Evolutionary conservation across 1,284 basidiomycete species (phyloP).

Genomic region (Ganoderma lucidum): DNA sequence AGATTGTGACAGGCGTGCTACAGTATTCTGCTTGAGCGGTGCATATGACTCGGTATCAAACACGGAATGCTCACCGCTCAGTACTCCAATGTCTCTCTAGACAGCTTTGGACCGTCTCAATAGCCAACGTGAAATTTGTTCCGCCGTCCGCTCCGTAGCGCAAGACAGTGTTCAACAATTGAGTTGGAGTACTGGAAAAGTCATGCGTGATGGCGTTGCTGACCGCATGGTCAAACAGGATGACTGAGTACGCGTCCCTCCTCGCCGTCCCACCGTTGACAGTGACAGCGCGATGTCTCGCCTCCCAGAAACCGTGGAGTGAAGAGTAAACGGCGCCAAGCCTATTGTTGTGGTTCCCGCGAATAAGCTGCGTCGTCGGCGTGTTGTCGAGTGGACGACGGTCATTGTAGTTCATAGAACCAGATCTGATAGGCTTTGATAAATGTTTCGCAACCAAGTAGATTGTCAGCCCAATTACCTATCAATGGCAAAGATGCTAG

Average conservation of each 20-base stretch:
- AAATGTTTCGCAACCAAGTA: not conserved
- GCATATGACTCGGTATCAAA: not conserved
- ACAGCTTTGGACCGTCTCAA: slow-evolving; percentile 46
- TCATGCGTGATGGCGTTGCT: slow-evolving; percentile 52
- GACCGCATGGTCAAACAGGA: slow-evolving; percentile 54
- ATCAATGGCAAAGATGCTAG: slow-evolving; percentile 62
- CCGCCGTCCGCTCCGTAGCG: slow-evolving; percentile 45
- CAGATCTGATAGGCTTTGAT: slow-evolving; percentile 48
- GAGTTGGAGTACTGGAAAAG: slow-evolving; percentile 54
- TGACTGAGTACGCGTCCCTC: slow-evolving; percentile 64
- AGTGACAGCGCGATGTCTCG: slow-evolving; percentile 45
- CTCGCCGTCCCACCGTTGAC: slow-evolving; percentile 40
- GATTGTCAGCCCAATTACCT: slow-evolving; percentile 39
- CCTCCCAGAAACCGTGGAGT: slow-evolving; percentile 60
- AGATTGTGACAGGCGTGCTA: slow-evolving; percentile 68
- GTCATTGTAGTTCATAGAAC: slow-evolving; percentile 57
- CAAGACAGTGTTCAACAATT: slow-evolving; percentile 53
- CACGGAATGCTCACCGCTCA: slow-evolving; percentile 52
- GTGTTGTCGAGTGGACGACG: slow-evolving; percentile 51
- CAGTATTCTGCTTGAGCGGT: not conserved
- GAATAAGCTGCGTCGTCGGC: slow-evolving; percentile 52
- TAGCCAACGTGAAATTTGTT: slow-evolving; percentile 57
- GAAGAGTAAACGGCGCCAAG: slow-evolving; percentile 67
- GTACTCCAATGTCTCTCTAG: slow-evolving; percentile 63
- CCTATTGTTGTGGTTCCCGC: slow-evolving; percentile 51